phyloP scores from a whole-genome alignment of 306 rosid genomes.

The Gillenia trifoliata region DNA sequence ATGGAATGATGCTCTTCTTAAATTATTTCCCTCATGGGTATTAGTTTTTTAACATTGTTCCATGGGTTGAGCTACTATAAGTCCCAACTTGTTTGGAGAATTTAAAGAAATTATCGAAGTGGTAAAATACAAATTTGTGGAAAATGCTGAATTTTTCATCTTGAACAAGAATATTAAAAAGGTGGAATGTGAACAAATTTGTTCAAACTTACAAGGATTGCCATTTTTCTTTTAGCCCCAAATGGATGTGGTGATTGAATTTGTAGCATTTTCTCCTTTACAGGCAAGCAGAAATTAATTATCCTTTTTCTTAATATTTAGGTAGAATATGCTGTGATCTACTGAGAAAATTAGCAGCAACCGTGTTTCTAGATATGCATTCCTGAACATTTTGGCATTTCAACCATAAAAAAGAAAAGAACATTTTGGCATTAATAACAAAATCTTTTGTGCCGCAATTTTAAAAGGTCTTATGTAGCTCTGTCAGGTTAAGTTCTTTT shows the following conservation, averaged over 20 bases:
- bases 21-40: not conserved
- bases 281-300: not conserved
- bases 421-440: not conserved
- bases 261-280: not conserved
- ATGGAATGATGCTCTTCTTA: not conserved
- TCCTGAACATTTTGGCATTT: not conserved
- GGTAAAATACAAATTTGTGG: not conserved
- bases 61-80: not conserved
- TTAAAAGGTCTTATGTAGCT: not conserved
- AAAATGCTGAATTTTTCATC: not conserved
- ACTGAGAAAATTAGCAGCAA: not conserved
- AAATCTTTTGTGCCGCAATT: not conserved
- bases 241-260: not conserved
- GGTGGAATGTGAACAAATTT: not conserved
- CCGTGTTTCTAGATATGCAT: not conserved
- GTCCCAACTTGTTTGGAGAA: not conserved
- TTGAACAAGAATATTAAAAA: not conserved
- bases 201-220: not conserved
- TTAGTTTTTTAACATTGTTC: not conserved
- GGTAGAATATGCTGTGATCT: not conserved
- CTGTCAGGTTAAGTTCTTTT: not conserved
- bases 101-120: not conserved
- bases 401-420: too few relatives aligned
- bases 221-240: not conserved
- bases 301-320: not conserved